These are phyloP conservation scores for Ambrosia artemisiifolia DNA, from an alignment of 129 eudicot species.

Conservation along the genomic window DNA sequence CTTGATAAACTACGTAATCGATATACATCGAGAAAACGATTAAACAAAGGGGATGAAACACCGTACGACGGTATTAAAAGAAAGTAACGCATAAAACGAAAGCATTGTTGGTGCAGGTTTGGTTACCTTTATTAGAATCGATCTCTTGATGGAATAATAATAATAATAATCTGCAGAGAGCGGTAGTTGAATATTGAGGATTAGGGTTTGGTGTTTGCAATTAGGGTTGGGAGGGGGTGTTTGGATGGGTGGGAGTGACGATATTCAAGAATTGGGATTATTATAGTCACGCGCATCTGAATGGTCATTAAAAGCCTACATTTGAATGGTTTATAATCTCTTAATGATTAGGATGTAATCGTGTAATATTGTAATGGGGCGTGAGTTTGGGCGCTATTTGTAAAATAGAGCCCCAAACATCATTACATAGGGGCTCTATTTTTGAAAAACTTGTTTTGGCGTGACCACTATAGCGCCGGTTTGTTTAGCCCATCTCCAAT, in stretches of 20 bases:
- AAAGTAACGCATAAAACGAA: background rate
- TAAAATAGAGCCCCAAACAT: too few relatives aligned
- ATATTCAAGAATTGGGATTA: background rate
- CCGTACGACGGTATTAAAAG: background rate
- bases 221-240: conserved; percentile 20
- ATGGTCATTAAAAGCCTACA: too few relatives aligned
- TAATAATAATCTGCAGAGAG: background rate
- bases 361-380: too few relatives aligned
- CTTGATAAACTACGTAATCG: background rate
- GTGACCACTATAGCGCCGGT: too few relatives aligned
- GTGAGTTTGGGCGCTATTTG: too few relatives aligned
- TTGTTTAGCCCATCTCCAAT: too few relatives aligned
- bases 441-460: too few relatives aligned
- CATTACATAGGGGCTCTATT: too few relatives aligned
- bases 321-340: too few relatives aligned
- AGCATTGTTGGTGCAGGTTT: background rate
- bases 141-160: conserved; percentile 12
- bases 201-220: conserved; percentile 6
- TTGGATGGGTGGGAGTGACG: background rate
- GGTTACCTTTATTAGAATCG: conserved; percentile 18
- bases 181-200: background rate
- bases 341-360: too few relatives aligned
- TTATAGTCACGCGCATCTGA: too few relatives aligned
- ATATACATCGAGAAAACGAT: background rate
- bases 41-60: background rate